Evolutionary conservation across 140 eudicot species (phyloP).

Genomic region (Stevia rebaudiana): DNA sequence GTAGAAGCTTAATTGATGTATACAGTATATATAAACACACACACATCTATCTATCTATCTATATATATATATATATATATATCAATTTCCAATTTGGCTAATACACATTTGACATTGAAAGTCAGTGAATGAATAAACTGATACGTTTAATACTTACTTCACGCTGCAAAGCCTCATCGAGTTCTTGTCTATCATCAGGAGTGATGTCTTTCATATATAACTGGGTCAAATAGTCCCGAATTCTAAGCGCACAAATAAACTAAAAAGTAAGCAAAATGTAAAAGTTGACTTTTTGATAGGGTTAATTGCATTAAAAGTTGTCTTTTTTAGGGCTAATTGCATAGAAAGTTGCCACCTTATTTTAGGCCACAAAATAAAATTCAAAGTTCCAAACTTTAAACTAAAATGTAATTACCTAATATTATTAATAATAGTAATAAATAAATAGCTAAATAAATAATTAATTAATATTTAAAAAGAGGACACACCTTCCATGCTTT

Average conservation of each 20-base stretch:
- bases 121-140: background rate
- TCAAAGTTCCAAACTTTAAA: background rate
- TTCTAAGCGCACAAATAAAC: slow-evolving; percentile 33
- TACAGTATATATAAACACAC: too few relatives aligned
- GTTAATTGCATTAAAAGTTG: background rate
- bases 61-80: background rate
- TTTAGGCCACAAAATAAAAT: background rate
- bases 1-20: background rate
- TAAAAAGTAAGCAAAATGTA: slow-evolving; percentile 7
- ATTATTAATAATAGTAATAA: too few relatives aligned
- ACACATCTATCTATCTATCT: background rate
- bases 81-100: background rate
- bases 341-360: background rate
- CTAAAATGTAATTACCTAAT: background rate
- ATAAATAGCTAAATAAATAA: too few relatives aligned
- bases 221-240: slow-evolving; percentile 65
- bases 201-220: slow-evolving; percentile 64
- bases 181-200: slow-evolving; percentile 80
- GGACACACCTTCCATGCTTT: slow-evolving; percentile 85
- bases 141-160: slow-evolving; percentile 47
- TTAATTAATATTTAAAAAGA: too few relatives aligned
- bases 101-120: background rate
- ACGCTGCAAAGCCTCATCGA: slow-evolving; percentile 74
- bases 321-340: background rate
- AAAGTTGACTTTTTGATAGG: slow-evolving; percentile 2